Conservation (phyloP, 176 grass and related monocot species). For the Oryza glaberrima region DNA sequence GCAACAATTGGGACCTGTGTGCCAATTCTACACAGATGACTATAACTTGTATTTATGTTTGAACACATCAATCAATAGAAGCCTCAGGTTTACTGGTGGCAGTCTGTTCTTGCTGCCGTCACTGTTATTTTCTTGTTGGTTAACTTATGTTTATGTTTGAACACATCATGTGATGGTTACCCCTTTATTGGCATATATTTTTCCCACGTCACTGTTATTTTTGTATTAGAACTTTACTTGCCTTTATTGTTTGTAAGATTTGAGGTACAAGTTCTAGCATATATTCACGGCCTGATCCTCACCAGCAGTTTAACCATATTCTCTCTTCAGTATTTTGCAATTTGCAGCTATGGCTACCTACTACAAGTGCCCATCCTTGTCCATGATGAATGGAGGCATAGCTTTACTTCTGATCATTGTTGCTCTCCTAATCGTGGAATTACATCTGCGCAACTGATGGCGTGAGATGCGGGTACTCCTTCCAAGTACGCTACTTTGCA, state of each 20-base stretch:
- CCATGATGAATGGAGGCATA: slow-evolving; percentile 31
- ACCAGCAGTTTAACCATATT: not conserved
- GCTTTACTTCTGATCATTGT: not conserved
- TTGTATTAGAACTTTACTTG: not conserved
- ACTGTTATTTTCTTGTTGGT: too few species aligned
- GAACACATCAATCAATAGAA: slow-evolving; percentile 14
- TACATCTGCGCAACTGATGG: not conserved
- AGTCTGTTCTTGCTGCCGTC: not conserved
- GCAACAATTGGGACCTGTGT: not conserved
- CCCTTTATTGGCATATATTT: not conserved
- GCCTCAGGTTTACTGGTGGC: not conserved
- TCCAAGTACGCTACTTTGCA: not conserved
- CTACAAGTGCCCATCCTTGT: slow-evolving; percentile 29
- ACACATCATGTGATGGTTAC: not conserved
- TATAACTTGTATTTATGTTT: slow-evolving; percentile 3
- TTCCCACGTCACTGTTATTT: not conserved
- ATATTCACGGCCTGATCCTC: not conserved
- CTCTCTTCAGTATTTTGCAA: not conserved
- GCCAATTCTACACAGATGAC: not conserved
- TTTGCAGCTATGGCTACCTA: slow-evolving; percentile 11
- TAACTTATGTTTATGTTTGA: too few species aligned
- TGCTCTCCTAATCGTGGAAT: not conserved
- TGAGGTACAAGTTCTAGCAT: not conserved
- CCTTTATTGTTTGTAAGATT: not conserved
- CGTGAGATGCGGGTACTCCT: not conserved